These are phyloP conservation scores for Dimocarpus longan DNA, from an alignment of 345 rosid genomes.

Conservation along the genomic window DNA sequence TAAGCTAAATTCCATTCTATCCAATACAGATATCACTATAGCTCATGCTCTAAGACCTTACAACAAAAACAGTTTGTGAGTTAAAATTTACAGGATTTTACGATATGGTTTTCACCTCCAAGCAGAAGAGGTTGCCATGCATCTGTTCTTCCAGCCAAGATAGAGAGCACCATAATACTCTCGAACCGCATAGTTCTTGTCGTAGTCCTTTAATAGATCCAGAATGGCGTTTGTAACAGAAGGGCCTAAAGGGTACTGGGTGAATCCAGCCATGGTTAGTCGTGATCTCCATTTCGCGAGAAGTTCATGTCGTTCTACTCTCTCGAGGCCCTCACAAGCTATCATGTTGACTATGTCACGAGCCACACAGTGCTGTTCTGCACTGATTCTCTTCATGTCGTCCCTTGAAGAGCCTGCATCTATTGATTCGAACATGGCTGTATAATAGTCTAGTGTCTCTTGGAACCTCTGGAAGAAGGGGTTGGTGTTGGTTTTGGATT, in stretches of 20 bases:
- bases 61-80: not conserved
- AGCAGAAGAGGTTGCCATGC: constrained; percentile 70
- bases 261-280: constrained; percentile 71
- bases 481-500: constrained; percentile 79
- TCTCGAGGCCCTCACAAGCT: constrained; percentile 76
- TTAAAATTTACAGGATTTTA: constrained; percentile 23
- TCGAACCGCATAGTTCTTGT: constrained; percentile 49
- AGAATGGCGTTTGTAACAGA: constrained; percentile 38
- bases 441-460: constrained; percentile 69
- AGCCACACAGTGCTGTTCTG: constrained; percentile 88
- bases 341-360: constrained; percentile 88
- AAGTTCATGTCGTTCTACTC: constrained; percentile 83
- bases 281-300: constrained; percentile 74
- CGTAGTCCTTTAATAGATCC: constrained; percentile 48
- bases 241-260: constrained; percentile 44
- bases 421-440: constrained; percentile 84
- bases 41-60: constrained; percentile 5
- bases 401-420: constrained; percentile 59
- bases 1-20: constrained; percentile 11
- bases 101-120: constrained; percentile 52
- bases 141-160: constrained; percentile 69
- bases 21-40: constrained; percentile 7
- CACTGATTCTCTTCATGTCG: constrained; percentile 66
- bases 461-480: constrained; percentile 64
- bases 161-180: constrained; percentile 59